These are phyloP conservation scores for Naganishia vishniacii DNA, from an alignment of 768 basidiomycete genomes.

Conservation along the genomic window DNA sequence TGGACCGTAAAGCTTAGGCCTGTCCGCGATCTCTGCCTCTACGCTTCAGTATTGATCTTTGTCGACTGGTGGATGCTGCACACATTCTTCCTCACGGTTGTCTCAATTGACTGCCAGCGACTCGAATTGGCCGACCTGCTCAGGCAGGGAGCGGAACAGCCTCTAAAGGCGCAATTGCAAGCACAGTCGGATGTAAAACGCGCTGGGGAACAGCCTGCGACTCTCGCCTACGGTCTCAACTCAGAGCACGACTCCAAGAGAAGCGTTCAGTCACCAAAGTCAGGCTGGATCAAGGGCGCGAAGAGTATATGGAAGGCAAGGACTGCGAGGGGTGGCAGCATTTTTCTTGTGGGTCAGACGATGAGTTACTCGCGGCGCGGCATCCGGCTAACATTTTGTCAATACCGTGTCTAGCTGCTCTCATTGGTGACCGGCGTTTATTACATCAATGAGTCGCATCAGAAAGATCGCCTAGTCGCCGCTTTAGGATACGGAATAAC, in stretches of 20 bases:
- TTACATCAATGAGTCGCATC: constrained; percentile 39
- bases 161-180: background rate
- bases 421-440: constrained; percentile 40
- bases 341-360: constrained; percentile 30
- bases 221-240: background rate
- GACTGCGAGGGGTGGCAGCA: constrained; percentile 39
- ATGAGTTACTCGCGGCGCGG: too few relatives aligned
- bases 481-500: background rate
- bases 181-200: background rate
- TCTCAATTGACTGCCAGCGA: constrained; percentile 92
- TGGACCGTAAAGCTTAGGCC: constrained; percentile 65
- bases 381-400: too few relatives aligned
- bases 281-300: constrained; percentile 31
- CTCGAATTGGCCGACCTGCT: constrained; percentile 84
- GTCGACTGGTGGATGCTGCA: constrained; percentile 97
- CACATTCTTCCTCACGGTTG: constrained; percentile 39
- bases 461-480: constrained; percentile 1
- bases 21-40: constrained; percentile 85
- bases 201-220: background rate
- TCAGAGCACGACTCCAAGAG: constrained; percentile 10
- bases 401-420: constrained; percentile 28
- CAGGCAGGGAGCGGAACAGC: constrained; percentile 58
- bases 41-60: constrained; percentile 87
- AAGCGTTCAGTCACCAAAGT: constrained; percentile 4
- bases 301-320: constrained; percentile 30